A percentile compares a stretch with the other conserved stretches of the same genome.
Conservation (phyloP, 2,329 filamentous ascomycete species). For the Alternaria atra region DNA sequence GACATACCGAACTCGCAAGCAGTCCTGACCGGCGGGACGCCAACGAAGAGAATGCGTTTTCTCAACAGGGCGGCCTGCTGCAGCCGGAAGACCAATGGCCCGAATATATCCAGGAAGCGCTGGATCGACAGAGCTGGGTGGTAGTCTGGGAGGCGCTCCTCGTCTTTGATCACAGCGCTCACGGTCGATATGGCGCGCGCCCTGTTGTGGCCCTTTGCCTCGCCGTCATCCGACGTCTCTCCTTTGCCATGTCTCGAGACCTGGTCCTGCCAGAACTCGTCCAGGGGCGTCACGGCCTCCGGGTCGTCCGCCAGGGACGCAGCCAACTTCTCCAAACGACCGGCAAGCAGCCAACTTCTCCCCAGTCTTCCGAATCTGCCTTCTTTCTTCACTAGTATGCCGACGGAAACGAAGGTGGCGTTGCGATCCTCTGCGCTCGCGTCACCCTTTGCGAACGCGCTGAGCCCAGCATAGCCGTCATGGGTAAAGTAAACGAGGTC, state of each 20-base stretch:
- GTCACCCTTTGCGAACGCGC: slow-evolving; percentile 86
- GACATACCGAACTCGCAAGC: slow-evolving; percentile 85
- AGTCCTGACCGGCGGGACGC: slow-evolving; percentile 83
- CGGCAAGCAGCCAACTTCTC: slow-evolving; percentile 87
- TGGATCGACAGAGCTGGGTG: slow-evolving; percentile 89
- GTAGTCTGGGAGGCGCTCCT: slow-evolving; percentile 74
- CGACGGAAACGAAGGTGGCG: slow-evolving; percentile 92
- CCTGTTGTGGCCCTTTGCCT: slow-evolving; percentile 35
- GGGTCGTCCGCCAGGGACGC: slow-evolving; percentile 69
- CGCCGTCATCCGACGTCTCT: not conserved
- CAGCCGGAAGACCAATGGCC: slow-evolving; percentile 90
- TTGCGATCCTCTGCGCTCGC: slow-evolving; percentile 82
- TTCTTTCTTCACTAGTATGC: slow-evolving; percentile 84
- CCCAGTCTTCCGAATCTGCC: slow-evolving; percentile 77
- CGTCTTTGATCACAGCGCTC: slow-evolving; percentile 64
- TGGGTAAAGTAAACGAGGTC: slow-evolving; percentile 95
- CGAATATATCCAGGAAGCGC: slow-evolving; percentile 80
- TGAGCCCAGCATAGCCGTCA: slow-evolving; percentile 82
- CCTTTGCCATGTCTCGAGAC: slow-evolving; percentile 14
- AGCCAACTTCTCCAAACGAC: slow-evolving; percentile 77
- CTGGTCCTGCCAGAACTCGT: slow-evolving; percentile 81
- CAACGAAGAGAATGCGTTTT: slow-evolving; percentile 87
- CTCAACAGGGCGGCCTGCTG: slow-evolving; percentile 86
- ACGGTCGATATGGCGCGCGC: slow-evolving; percentile 60
- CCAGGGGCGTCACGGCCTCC: slow-evolving; percentile 69